Evolutionary conservation across 2,329 filamentous ascomycete species (phyloP).

Genomic region (Trichoderma asperellum): DNA sequence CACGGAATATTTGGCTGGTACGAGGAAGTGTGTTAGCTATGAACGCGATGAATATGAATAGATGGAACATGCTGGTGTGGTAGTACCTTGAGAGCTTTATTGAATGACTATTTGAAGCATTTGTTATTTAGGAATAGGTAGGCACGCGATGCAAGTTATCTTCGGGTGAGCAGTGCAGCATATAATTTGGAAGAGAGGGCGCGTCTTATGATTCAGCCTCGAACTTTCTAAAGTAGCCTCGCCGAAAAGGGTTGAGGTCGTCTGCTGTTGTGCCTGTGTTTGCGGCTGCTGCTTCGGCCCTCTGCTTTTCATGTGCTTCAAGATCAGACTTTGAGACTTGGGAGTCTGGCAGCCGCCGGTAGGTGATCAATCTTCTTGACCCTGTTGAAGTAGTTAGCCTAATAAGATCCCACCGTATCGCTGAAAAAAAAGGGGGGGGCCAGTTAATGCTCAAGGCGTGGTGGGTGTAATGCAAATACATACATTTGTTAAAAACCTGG

Average conservation of each 20-base stretch:
- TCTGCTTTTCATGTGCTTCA: conserved; percentile 40
- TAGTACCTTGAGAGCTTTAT: neutral
- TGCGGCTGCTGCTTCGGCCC: conserved; percentile 34
- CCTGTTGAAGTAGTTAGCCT: conserved; percentile 52
- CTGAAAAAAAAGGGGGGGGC: neutral
- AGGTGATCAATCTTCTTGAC: conserved; percentile 88
- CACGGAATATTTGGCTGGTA: conserved; percentile 16
- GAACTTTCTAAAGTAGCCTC: conserved; percentile 62
- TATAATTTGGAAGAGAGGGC: neutral
- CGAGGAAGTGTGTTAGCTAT: conserved; percentile 1
- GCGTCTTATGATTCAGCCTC: conserved; percentile 37
- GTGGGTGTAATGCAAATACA: conserved; percentile 34
- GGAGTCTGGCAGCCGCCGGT: conserved; percentile 68
- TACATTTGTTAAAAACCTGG: conserved; percentile 89
- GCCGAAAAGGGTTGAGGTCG: conserved; percentile 64
- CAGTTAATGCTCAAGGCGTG: neutral
- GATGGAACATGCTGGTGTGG: neutral
- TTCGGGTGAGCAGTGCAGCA: neutral
- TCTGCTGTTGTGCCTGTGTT: conserved; percentile 56
- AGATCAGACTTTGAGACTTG: conserved; percentile 54
- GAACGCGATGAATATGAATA: conserved; percentile 23
- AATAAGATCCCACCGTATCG: neutral
- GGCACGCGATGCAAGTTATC: neutral
- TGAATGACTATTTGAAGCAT: neutral
- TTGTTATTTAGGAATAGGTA: neutral